Conservation (phyloP, 495 filamentous ascomycete genomes). For the Lasiosphaeria miniovina region DNA sequence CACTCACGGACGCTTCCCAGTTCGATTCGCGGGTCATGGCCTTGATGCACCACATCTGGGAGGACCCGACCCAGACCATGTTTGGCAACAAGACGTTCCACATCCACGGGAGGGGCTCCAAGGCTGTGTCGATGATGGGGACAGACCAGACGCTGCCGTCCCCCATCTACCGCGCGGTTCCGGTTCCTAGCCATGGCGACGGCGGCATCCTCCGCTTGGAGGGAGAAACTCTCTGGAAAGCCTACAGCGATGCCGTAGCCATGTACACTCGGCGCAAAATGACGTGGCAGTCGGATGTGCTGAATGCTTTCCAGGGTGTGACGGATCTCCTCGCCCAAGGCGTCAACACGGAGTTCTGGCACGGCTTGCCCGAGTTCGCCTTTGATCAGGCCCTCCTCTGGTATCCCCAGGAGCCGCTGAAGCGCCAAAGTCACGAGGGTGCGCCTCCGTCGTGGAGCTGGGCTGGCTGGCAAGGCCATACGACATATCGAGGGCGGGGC, state of each 20-base stretch:
- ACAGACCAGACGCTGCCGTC: slow-evolving; percentile 5
- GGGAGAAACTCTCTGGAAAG: slow-evolving; percentile 15
- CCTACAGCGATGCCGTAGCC: slow-evolving; percentile 13
- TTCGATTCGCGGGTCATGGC: not conserved
- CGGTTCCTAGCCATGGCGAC: not conserved
- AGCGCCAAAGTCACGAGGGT: slow-evolving; percentile 1
- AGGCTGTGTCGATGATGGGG: not conserved
- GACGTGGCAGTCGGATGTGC: slow-evolving; percentile 15
- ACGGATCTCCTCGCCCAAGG: slow-evolving; percentile 12
- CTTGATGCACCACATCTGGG: slow-evolving; percentile 10
- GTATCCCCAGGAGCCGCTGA: slow-evolving; percentile 14
- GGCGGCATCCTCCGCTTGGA: slow-evolving; percentile 9
- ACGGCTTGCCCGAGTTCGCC: slow-evolving; percentile 19
- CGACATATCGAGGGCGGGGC: slow-evolving; percentile 16
- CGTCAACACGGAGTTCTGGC: slow-evolving; percentile 15
- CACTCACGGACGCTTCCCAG: slow-evolving; percentile 4
- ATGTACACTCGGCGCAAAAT: slow-evolving; percentile 17
- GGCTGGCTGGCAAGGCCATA: slow-evolving; percentile 20
- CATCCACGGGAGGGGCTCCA: slow-evolving; percentile 7
- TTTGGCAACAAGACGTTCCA: slow-evolving; percentile 17
- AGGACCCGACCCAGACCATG: slow-evolving; percentile 12
- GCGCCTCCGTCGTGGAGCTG: slow-evolving; percentile 14
- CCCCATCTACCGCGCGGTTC: slow-evolving; percentile 10
- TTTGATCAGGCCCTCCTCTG: slow-evolving; percentile 19
- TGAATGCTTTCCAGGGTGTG: slow-evolving; percentile 17